Conservation (phyloP, 441 rosid species). For the Euphorbia schlechtendalii region DNA sequence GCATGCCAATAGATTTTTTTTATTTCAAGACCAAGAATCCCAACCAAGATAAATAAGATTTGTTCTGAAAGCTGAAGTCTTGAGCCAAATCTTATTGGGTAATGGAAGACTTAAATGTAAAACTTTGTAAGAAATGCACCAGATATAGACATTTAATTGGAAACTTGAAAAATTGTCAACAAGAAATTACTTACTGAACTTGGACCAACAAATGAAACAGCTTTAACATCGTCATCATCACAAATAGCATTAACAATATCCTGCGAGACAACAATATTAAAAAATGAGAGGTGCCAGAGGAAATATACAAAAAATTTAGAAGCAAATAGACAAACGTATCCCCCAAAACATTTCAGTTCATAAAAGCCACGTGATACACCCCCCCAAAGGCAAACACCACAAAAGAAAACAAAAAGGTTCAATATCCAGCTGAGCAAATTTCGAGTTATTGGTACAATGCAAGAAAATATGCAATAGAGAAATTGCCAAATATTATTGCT, state of each 20-base stretch:
- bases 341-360: background rate
- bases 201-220: slow-evolving; percentile 83
- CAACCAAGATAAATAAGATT: background rate
- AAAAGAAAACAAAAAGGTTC: slow-evolving; percentile 6
- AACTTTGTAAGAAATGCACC: slow-evolving; percentile 1
- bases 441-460: background rate
- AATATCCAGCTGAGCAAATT: background rate
- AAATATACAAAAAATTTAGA: background rate
- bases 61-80: background rate
- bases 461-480: background rate
- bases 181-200: slow-evolving; percentile 50
- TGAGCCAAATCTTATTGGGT: background rate
- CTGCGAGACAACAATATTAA: slow-evolving; percentile 29
- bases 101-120: background rate
- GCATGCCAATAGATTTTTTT: background rate
- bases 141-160: background rate
- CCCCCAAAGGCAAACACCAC: background rate
- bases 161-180: slow-evolving; percentile 5
- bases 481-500: too few species aligned
- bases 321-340: background rate
- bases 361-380: background rate
- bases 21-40: background rate
- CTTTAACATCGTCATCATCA: slow-evolving; percentile 68
- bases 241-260: slow-evolving; percentile 82
- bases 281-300: slow-evolving; percentile 12